Percentiles rank a stretch among this genome's conserved stretches.
phyloP scores from a whole-genome alignment of 139 green algal genomes.

The Dunaliella sp. region DNA sequence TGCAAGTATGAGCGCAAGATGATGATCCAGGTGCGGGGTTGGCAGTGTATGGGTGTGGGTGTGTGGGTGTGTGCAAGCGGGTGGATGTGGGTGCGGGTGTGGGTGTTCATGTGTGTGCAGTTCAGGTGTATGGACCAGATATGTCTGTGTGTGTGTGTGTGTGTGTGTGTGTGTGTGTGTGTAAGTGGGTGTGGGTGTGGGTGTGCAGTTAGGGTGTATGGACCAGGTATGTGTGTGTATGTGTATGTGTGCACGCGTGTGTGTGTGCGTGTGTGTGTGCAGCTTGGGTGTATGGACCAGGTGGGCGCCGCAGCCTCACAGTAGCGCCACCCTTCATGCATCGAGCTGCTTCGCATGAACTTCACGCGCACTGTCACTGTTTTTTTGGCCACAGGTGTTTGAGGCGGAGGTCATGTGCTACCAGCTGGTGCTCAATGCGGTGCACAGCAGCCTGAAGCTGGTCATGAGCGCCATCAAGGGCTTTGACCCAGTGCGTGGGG shows the following conservation, averaged over 20 bases:
- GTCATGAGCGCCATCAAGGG: conserved; percentile 32
- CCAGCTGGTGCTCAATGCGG: conserved; percentile 13
- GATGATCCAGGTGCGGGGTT: conserved; percentile 40
- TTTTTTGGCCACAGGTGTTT: too few relatives aligned
- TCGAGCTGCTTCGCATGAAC: too few relatives aligned
- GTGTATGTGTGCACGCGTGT: too few relatives aligned
- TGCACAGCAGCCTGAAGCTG: conserved; percentile 20
- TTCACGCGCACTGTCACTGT: too few relatives aligned
- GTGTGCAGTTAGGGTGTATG: too few relatives aligned
- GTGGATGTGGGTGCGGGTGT: neutral
- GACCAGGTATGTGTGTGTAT: too few relatives aligned
- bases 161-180: too few relatives aligned
- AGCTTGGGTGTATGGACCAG: too few relatives aligned
- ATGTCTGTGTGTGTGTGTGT: neutral
- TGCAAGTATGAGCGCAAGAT: conserved; percentile 17
- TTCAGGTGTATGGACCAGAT: neutral
- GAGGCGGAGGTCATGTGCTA: conserved; percentile 30
- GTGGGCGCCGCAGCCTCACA: too few relatives aligned
- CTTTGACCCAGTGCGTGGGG: conserved; percentile 13
- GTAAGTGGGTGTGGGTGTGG: too few relatives aligned
- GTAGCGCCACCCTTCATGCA: too few relatives aligned
- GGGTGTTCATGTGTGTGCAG: neutral
- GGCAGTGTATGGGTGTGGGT: neutral
- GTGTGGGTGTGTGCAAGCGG: neutral
- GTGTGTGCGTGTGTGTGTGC: too few relatives aligned